phyloP scores from a whole-genome alignment of 2,329 filamentous ascomycete genomes.

The Pseudogymnoascus sp. region DNA sequence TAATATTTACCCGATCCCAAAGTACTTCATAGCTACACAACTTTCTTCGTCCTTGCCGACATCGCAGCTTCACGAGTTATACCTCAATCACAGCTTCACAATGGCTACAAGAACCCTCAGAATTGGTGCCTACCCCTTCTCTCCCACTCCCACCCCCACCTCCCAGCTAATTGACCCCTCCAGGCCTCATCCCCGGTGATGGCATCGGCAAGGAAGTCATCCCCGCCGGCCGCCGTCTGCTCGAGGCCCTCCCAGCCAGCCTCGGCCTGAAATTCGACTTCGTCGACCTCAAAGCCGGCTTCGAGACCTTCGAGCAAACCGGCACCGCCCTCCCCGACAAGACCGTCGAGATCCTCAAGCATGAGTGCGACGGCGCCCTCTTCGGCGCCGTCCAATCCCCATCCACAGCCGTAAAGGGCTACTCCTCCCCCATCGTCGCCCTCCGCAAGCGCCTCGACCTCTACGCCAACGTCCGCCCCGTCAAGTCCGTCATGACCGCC shows the following conservation, averaged over 20 bases:
- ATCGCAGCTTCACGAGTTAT: background rate
- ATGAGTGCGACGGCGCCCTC: conserved; percentile 89
- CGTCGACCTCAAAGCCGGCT: conserved; percentile 85
- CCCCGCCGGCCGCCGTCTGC: conserved; percentile 80
- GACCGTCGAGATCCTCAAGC: conserved; percentile 81
- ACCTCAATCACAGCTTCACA: conserved; percentile 19
- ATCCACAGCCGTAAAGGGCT: conserved; percentile 81
- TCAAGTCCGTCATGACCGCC: conserved; percentile 70
- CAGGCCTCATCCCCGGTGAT: conserved; percentile 94
- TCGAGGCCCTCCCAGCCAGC: conserved; percentile 90
- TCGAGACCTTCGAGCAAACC: conserved; percentile 85
- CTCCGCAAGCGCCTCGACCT: conserved; percentile 91
- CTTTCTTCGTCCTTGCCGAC: background rate
- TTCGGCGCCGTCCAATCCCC: conserved; percentile 96
- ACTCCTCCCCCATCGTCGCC: conserved; percentile 93
- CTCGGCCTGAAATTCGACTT: conserved; percentile 91
- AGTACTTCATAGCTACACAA: background rate
- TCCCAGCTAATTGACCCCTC: background rate
- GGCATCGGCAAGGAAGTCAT: conserved; percentile 99
- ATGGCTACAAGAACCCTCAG: conserved; percentile 61
- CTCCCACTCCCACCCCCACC: background rate
- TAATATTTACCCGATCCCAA: background rate
- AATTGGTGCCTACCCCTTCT: conserved; percentile 48
- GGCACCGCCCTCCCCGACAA: conserved; percentile 82
- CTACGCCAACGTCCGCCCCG: conserved; percentile 94